These are phyloP conservation scores for Irpex sp. DNA, from an alignment of 1,284 basidiomycete genomes.

Conservation along the genomic window DNA sequence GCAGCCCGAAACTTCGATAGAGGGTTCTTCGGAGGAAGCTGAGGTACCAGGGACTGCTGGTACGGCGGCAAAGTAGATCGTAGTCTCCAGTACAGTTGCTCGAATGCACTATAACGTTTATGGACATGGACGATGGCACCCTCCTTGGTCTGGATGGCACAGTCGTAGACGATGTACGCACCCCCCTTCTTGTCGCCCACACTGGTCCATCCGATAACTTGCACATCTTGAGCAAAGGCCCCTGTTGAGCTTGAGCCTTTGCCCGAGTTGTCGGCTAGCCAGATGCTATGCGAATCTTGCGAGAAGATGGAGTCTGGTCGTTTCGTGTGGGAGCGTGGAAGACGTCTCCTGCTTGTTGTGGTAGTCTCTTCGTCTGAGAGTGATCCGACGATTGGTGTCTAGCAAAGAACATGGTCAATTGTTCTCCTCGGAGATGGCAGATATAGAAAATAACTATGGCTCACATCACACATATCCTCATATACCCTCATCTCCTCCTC, in stretches of 20 bases:
- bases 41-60: conserved; percentile 60
- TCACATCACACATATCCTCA: conserved; percentile 54
- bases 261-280: conserved; percentile 67
- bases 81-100: conserved; percentile 60
- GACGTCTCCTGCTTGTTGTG: conserved; percentile 1
- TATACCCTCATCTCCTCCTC: conserved; percentile 57
- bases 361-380: conserved; percentile 13
- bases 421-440: background rate
- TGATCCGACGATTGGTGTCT: conserved; percentile 9
- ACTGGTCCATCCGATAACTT: conserved; percentile 73
- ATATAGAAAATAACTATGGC: conserved; percentile 6
- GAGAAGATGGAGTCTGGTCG: conserved; percentile 18
- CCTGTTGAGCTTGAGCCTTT: conserved; percentile 42
- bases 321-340: background rate
- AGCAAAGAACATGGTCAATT: background rate
- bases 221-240: conserved; percentile 66
- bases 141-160: conserved; percentile 72
- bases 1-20: conserved; percentile 73
- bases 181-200: conserved; percentile 71
- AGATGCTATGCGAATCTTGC: conserved; percentile 48
- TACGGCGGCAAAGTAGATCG: conserved; percentile 61
- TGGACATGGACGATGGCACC: conserved; percentile 72
- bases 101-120: conserved; percentile 80
- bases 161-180: conserved; percentile 75
- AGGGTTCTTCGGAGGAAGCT: conserved; percentile 77